These are phyloP conservation scores for Lippia alba DNA, from an alignment of 305 asterid genomes.

Conservation along the genomic window DNA sequence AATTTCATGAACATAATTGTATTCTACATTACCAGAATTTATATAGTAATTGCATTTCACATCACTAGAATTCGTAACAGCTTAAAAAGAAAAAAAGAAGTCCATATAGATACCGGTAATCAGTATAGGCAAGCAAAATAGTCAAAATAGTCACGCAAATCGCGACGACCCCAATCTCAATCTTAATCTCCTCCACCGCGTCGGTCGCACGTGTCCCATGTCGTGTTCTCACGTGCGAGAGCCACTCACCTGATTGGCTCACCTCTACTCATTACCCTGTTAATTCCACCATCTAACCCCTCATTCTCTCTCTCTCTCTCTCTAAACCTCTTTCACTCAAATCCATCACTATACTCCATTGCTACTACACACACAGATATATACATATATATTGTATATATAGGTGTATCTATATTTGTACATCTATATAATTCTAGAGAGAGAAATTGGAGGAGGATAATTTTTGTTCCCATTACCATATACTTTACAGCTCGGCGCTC, in stretches of 20 bases:
- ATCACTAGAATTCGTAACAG: too few relatives aligned
- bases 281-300: constrained; percentile 29
- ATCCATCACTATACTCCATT: constrained; percentile 35
- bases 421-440: constrained; percentile 38
- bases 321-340: constrained; percentile 31
- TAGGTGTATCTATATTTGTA: not conserved
- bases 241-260: constrained; percentile 34
- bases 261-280: constrained; percentile 26
- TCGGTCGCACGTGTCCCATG: constrained; percentile 55
- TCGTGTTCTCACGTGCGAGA: constrained; percentile 46
- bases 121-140: too few relatives aligned
- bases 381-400: not conserved
- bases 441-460: constrained; percentile 36
- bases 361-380: constrained; percentile 28
- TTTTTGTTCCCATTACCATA: constrained; percentile 49
- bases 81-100: too few relatives aligned
- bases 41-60: too few relatives aligned
- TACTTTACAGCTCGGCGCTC: constrained; percentile 60
- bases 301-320: constrained; percentile 17
- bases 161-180: constrained; percentile 29
- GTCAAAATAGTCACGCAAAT: constrained; percentile 26
- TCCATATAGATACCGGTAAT: too few relatives aligned
- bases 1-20: too few relatives aligned
- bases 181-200: constrained; percentile 28
- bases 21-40: too few relatives aligned